phyloP scores from a whole-genome alignment of 768 basidiomycete species.

The Lentinus tigrinus region DNA sequence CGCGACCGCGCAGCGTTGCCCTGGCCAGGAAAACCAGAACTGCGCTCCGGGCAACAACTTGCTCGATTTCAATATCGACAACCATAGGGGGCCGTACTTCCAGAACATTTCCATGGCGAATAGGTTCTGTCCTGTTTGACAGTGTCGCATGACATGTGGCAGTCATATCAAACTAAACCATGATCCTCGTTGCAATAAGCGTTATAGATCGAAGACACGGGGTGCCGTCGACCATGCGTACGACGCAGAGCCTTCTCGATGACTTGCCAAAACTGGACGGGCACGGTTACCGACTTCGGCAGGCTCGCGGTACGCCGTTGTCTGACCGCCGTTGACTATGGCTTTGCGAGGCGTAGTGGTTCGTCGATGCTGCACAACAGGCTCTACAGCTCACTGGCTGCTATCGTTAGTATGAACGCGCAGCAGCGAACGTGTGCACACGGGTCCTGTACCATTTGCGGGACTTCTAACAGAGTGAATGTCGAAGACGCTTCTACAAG shows the following conservation, averaged over 20 bases:
- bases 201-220: no score
- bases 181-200: no score
- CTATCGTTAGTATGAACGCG: neutral
- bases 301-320: neutral
- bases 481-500: neutral
- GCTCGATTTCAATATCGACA: neutral
- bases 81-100: conserved; percentile 15
- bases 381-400: neutral
- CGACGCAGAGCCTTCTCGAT: neutral
- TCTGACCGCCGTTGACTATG: no score
- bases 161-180: no score
- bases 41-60: conserved; percentile 11
- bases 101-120: conserved; percentile 2
- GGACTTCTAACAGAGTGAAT: neutral
- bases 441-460: neutral
- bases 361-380: no score
- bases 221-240: no score
- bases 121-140: conserved; percentile 1
- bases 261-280: neutral
- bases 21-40: conserved; percentile 38
- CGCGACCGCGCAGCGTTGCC: conserved; percentile 32
- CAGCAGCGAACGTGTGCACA: neutral
- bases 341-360: no score
- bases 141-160: neutral
- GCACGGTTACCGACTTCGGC: neutral